Base-by-base conservation (phyloP, 2,329 filamentous ascomycete genomes). In the Massarina eburnea region DNA sequence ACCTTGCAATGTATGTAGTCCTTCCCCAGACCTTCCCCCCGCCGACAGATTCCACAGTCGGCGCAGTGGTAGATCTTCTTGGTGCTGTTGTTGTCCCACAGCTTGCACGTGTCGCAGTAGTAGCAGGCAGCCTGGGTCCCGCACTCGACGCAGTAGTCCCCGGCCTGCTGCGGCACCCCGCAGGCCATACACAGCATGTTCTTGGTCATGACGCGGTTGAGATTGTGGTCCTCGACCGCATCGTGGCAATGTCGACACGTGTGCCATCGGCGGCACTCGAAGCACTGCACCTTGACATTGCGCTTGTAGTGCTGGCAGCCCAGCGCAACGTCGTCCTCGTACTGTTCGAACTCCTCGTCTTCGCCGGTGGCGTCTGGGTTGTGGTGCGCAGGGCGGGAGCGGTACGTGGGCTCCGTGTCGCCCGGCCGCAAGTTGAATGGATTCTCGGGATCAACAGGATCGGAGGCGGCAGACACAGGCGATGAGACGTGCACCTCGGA, bases 1-100 rank as follows among this genome's bases (percentile, higher is more conserved):
- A 92, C 90, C 82, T 96, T 95, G 86, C 94, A 99, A 71, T 99
- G 94, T 63, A 95, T 91, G 67, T 95, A 99, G 67, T 99, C 94
- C 66, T 96, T 97, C 3, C 94, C 92, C 22, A 99, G 76, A 1
- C 94, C 94, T 67, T 90, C 83, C 1, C 94, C 94, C 46, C 91
- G 85, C 47, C 94, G 82, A 67, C 94, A 99, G 50, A 99, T 96
- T 4, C 94, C 94, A 70, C 94, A 99, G 62, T 97, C 94, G 62
- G 85, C 82, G 70, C 94, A 99, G 67, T 99, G 94, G 66, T 99
- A 99, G 46, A 97, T 96, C 54, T 86, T 87, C 69, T 95, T 96
- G 55, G 84, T 85, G 43, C 84, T 82, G 57, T 96, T 89, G 62
- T 97, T 91, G 63, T 97, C 92, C 94, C 94, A 99, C 1, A 99